A percentile compares a stretch with the other conserved stretches of the same genome.
Evolutionary conservation across 345 rosid genomes (phyloP).

Genomic region (Carallia brachiata): DNA sequence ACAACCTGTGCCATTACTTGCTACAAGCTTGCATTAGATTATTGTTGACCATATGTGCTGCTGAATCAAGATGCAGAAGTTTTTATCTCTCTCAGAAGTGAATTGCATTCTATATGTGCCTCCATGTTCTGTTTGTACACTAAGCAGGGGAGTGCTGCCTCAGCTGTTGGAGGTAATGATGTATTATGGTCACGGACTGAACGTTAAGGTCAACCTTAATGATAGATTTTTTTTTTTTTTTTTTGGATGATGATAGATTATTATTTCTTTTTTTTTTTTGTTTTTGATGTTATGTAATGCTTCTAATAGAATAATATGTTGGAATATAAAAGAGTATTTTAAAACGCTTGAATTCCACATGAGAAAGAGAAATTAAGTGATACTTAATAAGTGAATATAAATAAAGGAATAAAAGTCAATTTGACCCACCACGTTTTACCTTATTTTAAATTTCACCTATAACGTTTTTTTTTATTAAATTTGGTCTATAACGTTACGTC

Average conservation of each 20-base stretch:
- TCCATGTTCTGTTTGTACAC: constrained; percentile 20
- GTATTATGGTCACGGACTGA: not conserved
- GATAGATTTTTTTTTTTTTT: not conserved
- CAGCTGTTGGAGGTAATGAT: not conserved
- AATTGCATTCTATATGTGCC: constrained; percentile 15
- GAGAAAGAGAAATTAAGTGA: no score
- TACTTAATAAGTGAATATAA: no score
- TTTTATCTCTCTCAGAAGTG: constrained; percentile 35
- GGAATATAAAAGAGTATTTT: no score
- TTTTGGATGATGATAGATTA: not conserved
- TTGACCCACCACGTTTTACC: no score
- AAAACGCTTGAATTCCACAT: no score
- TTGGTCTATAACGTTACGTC: no score
- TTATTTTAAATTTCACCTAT: no score
- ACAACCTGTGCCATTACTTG: not conserved
- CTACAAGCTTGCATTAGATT: not conserved
- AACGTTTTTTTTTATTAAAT: no score
- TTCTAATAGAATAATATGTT: not conserved
- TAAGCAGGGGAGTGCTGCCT: constrained; percentile 7
- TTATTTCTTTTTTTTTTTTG: not conserved
- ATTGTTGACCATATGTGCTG: constrained; percentile 17
- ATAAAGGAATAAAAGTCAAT: no score
- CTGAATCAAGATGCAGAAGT: constrained; percentile 10
- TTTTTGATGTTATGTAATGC: not conserved
- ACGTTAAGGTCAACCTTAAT: constrained; percentile 4